phyloP scores from a whole-genome alignment of 495 filamentous ascomycete genomes.

The Pseudoneurospora amorphoporcata region DNA sequence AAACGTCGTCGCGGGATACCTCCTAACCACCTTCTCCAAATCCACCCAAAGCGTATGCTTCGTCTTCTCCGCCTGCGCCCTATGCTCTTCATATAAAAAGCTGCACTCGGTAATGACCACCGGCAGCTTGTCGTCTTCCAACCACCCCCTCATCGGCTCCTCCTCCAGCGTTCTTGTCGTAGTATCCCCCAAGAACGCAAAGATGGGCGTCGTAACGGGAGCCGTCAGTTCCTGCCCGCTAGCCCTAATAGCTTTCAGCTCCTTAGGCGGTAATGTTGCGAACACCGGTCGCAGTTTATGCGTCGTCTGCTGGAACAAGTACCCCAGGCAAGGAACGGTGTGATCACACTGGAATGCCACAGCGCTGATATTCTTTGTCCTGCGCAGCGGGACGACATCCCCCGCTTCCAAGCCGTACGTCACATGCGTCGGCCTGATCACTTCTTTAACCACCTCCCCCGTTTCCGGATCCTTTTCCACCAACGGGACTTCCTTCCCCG shows the following conservation, averaged over 20 bases:
- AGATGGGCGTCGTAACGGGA: slow-evolving; percentile 19
- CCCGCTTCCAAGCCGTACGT: slow-evolving; percentile 15
- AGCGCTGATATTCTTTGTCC: slow-evolving; percentile 16
- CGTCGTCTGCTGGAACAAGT: slow-evolving; percentile 23
- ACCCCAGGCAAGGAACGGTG: slow-evolving; percentile 27
- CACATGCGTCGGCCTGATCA: slow-evolving; percentile 12
- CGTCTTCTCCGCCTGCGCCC: slow-evolving; percentile 23
- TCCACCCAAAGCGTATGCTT: slow-evolving; percentile 29
- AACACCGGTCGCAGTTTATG: slow-evolving; percentile 19
- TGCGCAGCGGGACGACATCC: slow-evolving; percentile 15
- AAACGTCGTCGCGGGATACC: slow-evolving; percentile 22
- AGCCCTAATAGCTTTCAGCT: slow-evolving; percentile 15
- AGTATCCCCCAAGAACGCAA: slow-evolving; percentile 30
- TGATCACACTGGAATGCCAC: slow-evolving; percentile 26
- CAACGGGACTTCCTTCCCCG: not conserved
- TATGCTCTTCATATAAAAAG: slow-evolving; percentile 24
- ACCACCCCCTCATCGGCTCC: slow-evolving; percentile 8
- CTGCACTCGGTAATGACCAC: slow-evolving; percentile 32
- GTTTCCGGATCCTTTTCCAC: not conserved
- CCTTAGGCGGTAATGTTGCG: slow-evolving; percentile 3
- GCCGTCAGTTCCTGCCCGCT: slow-evolving; percentile 16
- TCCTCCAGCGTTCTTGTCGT: slow-evolving; percentile 17
- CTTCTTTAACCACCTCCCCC: not conserved
- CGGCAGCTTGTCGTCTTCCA: slow-evolving; percentile 11
- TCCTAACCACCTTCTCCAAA: slow-evolving; percentile 20